Conservation (phyloP, 192 early-diverging fungal genomes). For the Podila horticola region DNA sequence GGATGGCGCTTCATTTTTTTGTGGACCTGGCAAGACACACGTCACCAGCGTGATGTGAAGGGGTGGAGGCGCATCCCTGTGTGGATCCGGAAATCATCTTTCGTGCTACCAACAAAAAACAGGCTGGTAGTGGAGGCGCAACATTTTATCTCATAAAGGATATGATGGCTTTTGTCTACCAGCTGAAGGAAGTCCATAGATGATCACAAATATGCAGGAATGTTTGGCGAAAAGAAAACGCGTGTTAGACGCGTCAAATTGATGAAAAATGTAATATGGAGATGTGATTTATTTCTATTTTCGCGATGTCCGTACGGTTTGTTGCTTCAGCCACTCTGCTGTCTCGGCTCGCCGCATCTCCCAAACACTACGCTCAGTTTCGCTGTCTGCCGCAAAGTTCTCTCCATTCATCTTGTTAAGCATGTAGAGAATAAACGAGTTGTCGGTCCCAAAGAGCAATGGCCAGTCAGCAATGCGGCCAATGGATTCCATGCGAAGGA, state of each 20-base stretch:
- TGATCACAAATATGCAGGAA: too few species aligned
- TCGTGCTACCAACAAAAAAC: too few species aligned
- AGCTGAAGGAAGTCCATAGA: too few species aligned
- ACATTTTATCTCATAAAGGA: too few species aligned
- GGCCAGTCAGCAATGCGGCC: constrained; percentile 35
- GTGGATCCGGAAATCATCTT: too few species aligned
- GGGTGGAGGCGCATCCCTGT: too few species aligned
- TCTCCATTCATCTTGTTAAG: constrained; percentile 25
- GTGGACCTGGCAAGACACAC: too few species aligned
- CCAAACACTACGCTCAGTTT: constrained; percentile 35
- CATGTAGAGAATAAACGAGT: constrained; percentile 30
- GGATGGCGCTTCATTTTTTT: too few species aligned
- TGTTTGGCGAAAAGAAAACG: too few species aligned
- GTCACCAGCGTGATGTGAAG: too few species aligned
- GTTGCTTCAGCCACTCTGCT: constrained; percentile 7
- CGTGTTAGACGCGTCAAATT: background rate
- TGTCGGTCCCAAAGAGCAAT: constrained; percentile 24
- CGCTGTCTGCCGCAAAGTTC: constrained; percentile 6
- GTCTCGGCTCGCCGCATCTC: constrained; percentile 25
- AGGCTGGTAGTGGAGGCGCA: too few species aligned
- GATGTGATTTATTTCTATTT: background rate
- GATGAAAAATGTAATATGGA: background rate
- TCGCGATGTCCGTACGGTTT: background rate
- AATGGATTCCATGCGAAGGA: constrained; percentile 25
- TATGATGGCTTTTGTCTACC: too few species aligned